phyloP scores from a whole-genome alignment of 2,329 filamentous ascomycete species.

The Colletotrichum sublineola region DNA sequence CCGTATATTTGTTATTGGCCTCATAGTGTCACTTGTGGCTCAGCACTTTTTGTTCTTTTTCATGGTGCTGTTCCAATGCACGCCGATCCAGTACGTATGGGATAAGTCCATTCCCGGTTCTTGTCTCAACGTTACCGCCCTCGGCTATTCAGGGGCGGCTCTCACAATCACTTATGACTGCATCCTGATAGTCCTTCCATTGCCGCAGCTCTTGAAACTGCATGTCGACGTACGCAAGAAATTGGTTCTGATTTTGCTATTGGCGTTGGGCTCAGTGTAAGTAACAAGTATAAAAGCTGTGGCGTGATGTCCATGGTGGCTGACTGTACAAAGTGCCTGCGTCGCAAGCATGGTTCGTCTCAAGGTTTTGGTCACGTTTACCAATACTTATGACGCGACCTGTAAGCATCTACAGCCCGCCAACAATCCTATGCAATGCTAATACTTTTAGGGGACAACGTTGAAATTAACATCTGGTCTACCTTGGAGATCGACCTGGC shows the following conservation, averaged over 20 bases:
- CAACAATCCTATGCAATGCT: neutral
- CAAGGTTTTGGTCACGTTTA: slow-evolving; percentile 39
- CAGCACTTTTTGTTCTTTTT: slow-evolving; percentile 40
- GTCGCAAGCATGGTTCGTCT: slow-evolving; percentile 43
- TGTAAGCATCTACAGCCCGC: slow-evolving; percentile 10
- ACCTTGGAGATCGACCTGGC: slow-evolving; percentile 51
- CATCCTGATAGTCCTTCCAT: slow-evolving; percentile 38
- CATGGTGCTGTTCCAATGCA: slow-evolving; percentile 44
- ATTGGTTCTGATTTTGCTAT: slow-evolving; percentile 30
- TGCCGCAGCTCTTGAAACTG: slow-evolving; percentile 38
- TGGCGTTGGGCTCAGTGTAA: slow-evolving; percentile 42
- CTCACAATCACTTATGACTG: slow-evolving; percentile 41
- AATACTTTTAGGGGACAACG: slow-evolving; percentile 44
- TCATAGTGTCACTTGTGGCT: slow-evolving; percentile 30
- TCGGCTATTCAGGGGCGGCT: slow-evolving; percentile 29
- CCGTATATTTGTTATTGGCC: slow-evolving; percentile 10
- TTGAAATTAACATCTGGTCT: slow-evolving; percentile 50
- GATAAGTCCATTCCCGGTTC: slow-evolving; percentile 19
- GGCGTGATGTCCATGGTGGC: neutral
- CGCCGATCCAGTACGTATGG: slow-evolving; percentile 43
- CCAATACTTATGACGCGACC: slow-evolving; percentile 31
- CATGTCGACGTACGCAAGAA: slow-evolving; percentile 31
- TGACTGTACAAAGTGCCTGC: slow-evolving; percentile 35
- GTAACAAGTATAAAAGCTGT: neutral
- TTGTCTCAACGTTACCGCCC: slow-evolving; percentile 32